Conservation (phyloP, 1,284 basidiomycete species). For the Ceratobasidium sp. region DNA sequence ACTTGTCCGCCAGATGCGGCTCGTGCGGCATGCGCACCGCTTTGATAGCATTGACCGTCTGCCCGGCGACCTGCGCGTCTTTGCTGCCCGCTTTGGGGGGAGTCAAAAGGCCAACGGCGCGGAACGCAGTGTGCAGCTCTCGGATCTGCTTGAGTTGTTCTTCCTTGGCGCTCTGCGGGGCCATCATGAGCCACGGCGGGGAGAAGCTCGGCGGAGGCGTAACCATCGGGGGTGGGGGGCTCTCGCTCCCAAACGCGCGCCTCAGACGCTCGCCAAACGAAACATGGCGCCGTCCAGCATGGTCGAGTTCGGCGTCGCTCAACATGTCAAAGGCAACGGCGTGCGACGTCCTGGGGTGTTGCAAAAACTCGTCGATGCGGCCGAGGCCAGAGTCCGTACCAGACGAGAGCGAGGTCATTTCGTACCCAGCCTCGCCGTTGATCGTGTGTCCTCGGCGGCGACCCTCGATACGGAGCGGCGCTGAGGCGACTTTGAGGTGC, state of each 20-base stretch:
- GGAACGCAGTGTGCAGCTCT: slow-evolving; percentile 37
- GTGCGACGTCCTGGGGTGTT: slow-evolving; percentile 34
- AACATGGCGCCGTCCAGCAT: slow-evolving; percentile 42
- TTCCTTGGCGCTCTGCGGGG: slow-evolving; percentile 47
- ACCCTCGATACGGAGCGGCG: slow-evolving; percentile 26
- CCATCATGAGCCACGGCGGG: slow-evolving; percentile 49
- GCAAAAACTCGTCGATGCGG: slow-evolving; percentile 25
- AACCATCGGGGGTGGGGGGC: slow-evolving; percentile 28
- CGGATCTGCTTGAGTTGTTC: slow-evolving; percentile 44
- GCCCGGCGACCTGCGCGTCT: slow-evolving; percentile 7
- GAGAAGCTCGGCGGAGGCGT: slow-evolving; percentile 43
- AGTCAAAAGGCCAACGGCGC: slow-evolving; percentile 43
- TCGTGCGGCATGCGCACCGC: slow-evolving; percentile 37
- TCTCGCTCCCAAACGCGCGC: slow-evolving; percentile 46
- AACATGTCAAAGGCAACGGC: slow-evolving; percentile 47
- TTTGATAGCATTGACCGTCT: slow-evolving; percentile 28
- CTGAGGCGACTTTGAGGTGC: slow-evolving; percentile 45
- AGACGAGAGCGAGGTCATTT: slow-evolving; percentile 21
- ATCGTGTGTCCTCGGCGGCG: slow-evolving; percentile 37
- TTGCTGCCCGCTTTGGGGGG: slow-evolving; percentile 30
- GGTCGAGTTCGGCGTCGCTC: slow-evolving; percentile 45
- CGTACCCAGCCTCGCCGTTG: slow-evolving; percentile 33
- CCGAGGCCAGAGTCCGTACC: slow-evolving; percentile 23
- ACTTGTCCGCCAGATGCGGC: neutral
- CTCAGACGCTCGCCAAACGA: slow-evolving; percentile 47